Evolutionary conservation across 2,329 filamentous ascomycete genomes (phyloP).

Genomic region (Helicocarpus griseus): DNA sequence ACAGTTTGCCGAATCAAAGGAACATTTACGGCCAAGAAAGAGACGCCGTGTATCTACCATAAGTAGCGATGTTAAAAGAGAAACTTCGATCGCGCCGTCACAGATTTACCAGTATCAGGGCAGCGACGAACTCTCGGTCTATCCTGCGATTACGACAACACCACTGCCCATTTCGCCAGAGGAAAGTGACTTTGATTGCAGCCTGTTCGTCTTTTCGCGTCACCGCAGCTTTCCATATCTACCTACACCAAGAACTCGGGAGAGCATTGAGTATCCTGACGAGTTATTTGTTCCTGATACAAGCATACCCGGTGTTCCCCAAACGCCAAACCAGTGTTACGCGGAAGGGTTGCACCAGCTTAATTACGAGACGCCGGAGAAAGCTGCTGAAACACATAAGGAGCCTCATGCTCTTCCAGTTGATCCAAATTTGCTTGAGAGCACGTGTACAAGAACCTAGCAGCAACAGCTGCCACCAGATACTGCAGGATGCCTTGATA

Average conservation of each 20-base stretch:
- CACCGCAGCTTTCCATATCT: background rate
- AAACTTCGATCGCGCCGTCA: background rate
- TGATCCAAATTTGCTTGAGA: background rate
- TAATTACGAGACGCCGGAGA: background rate
- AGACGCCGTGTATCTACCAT: background rate
- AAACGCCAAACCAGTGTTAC: background rate
- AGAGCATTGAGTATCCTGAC: background rate
- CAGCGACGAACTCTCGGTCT: background rate
- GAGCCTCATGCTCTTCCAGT: background rate
- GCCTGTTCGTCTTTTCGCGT: too few relatives aligned
- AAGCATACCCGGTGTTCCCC: background rate
- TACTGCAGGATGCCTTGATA: background rate
- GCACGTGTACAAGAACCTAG: background rate
- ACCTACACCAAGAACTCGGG: background rate
- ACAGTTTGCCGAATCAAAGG: background rate
- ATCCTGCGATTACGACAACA: background rate
- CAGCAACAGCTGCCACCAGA: background rate
- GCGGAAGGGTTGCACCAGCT: background rate
- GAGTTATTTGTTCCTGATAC: background rate
- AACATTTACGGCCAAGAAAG: background rate
- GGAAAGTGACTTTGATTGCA: background rate
- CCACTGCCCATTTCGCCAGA: background rate
- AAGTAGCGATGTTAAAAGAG: background rate
- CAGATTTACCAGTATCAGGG: background rate
- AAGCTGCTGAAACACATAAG: background rate